A percentile compares a stretch with the other conserved stretches of the same genome.
phyloP scores from a whole-genome alignment of 2,329 filamentous ascomycete species.

The Blumeria hordei region DNA sequence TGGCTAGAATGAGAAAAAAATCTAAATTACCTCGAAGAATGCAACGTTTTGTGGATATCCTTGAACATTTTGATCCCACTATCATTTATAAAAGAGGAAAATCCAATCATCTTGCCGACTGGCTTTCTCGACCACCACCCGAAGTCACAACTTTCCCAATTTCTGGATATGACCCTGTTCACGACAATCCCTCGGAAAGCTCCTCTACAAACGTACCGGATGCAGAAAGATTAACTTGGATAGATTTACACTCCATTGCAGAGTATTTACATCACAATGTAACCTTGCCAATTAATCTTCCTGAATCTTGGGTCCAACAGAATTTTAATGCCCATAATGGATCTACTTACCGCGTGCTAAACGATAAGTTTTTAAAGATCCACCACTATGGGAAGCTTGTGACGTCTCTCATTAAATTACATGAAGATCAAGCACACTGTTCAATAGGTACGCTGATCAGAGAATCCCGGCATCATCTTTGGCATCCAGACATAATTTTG shows the following conservation, averaged over 20 bases:
- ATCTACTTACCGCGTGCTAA: background rate
- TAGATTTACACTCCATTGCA: background rate
- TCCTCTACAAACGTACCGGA: background rate
- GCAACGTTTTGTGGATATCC: background rate
- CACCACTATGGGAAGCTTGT: background rate
- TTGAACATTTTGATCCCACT: background rate
- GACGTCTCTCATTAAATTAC: background rate
- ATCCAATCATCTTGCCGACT: background rate
- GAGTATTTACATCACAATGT: background rate
- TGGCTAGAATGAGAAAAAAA: background rate
- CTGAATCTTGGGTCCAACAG: background rate
- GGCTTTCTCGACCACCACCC: background rate
- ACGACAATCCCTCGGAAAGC: background rate
- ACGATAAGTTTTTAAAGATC: background rate
- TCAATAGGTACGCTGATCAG: background rate
- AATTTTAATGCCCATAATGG: background rate
- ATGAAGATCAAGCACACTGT: background rate
- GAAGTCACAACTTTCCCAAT: background rate
- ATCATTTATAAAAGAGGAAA: background rate
- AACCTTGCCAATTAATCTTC: background rate
- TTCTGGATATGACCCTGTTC: background rate
- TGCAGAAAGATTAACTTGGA: background rate
- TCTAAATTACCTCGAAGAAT: background rate
- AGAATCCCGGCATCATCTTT: background rate
- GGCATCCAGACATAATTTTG: background rate